These are phyloP conservation scores for Eutrema salsugineum DNA, from an alignment of 441 rosid genomes.

Conservation along the genomic window DNA sequence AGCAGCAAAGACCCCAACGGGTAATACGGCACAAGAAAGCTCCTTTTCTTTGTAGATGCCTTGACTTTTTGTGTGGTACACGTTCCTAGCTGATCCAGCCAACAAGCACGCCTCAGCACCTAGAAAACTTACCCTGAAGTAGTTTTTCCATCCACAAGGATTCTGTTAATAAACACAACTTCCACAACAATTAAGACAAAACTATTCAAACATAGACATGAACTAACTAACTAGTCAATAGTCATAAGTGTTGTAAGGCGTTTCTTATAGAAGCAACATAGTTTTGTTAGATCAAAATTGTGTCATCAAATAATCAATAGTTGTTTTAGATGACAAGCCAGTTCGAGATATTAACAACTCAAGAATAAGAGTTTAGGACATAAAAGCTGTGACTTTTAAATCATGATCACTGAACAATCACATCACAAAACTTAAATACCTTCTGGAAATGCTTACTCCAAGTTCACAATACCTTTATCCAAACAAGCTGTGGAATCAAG, in stretches of 20 bases:
- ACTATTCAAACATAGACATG: neutral
- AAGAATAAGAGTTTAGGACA: neutral
- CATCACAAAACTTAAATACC: neutral
- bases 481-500: neutral
- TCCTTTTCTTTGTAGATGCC: conserved; percentile 40
- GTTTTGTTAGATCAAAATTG: neutral
- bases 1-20: conserved; percentile 91
- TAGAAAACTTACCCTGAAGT: conserved; percentile 70
- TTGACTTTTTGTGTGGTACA: conserved; percentile 80
- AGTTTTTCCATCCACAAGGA: neutral
- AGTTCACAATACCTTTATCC: neutral
- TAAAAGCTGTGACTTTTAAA: neutral
- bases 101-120: conserved; percentile 93
- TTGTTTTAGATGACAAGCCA: neutral
- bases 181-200: neutral
- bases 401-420: neutral
- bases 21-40: conserved; percentile 73
- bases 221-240: too few species aligned
- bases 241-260: neutral
- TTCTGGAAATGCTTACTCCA: too few species aligned
- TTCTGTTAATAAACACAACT: neutral
- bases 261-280: neutral
- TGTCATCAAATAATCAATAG: neutral
- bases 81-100: conserved; percentile 91
- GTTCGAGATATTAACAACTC: neutral